Base-by-base conservation (phyloP, 2,329 filamentous ascomycete species). In the Alternaria hordeiaustralica region DNA sequence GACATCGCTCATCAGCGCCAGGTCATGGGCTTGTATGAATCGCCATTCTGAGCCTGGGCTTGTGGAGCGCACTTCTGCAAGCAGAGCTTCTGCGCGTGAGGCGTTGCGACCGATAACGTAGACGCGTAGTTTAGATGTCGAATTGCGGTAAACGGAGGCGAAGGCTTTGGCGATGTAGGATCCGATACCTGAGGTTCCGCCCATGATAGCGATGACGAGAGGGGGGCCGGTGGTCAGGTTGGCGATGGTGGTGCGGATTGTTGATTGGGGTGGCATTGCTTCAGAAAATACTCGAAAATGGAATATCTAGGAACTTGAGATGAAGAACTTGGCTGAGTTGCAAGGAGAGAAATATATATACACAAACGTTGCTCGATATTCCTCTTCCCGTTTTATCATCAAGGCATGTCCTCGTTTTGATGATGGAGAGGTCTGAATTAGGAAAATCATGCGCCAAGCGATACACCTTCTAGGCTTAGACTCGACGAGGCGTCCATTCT, bases 41-140 rank as follows among this genome's bases (percentile, higher is more conserved):
- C 60, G 68, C 70, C 78, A 81, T 5, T 75, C 65, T 5, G 73
- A 80, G 3, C 65, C 63, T 0, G 79, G 73, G 54, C 73, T 79
- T 1, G 69, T 63, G 7, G 64, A 15, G n/a, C 63, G 67, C 51
- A 77, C 75, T 15, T 75, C 71, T 23, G 66, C 43, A 12, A 80
- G 64, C 8, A 80, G 66, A 12, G 49, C 55, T 12, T 76, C 72
- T 9, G 77, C 67, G 12, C 72, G 71, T 0, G 21, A 68, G 63
- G 75, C 70, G 62, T 75, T 80, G 60, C 82, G 83, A 23, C 82
- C 83, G 55, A 84, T 65, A 7, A 84, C 78, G 60, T 84, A 84
- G 26, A 82, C 76, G 36, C 77, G 75, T 7, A 82, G 70, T 21
- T 70, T 75, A 41, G 58, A 45, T 7, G 69, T 72, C 2, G 47